Evolutionary conservation across 768 basidiomycete genomes (phyloP), one percentile per base, ranked within the genome.

Genomic region (Rhizopogon sp.): DNA sequence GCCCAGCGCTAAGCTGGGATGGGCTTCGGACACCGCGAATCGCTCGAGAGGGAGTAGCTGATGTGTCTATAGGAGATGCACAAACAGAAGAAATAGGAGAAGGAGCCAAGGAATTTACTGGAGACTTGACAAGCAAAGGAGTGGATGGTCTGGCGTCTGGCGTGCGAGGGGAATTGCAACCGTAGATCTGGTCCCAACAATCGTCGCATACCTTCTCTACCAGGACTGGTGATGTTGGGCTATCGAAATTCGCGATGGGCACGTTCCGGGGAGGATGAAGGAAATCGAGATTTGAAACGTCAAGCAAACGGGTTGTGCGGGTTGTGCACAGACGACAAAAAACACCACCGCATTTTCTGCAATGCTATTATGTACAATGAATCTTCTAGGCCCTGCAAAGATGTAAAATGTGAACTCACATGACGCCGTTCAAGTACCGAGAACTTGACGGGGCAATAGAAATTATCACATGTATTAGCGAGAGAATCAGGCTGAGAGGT

Each of bases 321-420:
- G 78, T 71, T 1, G 83, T 79, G 66, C 90, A 91, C 6, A 77
- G 68, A 46, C 68, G 67, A 70, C 90, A 92, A 66, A 84, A 90
- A 31, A 91, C 73, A 58, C 87, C 88, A 49, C 90, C 90, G 60
- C 90, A 91, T 66, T 90, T 91, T 67, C 90, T 81, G 70, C 90
- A 92, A 57, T 92, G 90, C 85, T 88, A 64, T 40, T 53, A 57
- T 49, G 53, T 58, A 55, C 63, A 59, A 54, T 62, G 62, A 58
- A 69, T 62, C 44, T 55, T 20, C 29, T 7, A 47, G 31, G 41
- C 39, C 52, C 53, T 37, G n/a, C 35, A 35, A 45, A 57, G 9
- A 33, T 7, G n/a, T 17, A 17, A 44, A 49, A 44, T 9, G 17
- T 31, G 45, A 14, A 78, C 85, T 62, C 64, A 88, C 86, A 65